Evolutionary conservation across 768 basidiomycete species (phyloP), one percentile per base, ranked within the genome.

Genomic region (Clavaria fumosa): DNA sequence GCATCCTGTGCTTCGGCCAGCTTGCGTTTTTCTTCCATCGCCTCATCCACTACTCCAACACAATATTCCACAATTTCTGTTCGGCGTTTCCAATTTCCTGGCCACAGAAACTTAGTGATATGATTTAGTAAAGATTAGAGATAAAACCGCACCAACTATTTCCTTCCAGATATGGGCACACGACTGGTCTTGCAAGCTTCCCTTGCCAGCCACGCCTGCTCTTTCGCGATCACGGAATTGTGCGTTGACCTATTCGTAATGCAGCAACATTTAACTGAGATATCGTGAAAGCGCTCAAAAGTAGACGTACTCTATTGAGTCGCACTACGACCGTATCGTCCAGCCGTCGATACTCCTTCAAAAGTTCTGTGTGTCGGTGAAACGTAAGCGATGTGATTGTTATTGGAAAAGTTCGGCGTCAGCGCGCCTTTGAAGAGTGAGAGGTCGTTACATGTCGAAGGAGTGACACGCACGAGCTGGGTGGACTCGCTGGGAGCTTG

Each of bases 381-480:
- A 23, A 23, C 10, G 20, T 36, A 9, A 34, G 34, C 15, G 17
- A 15, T 6, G 14, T 12, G 18, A 31, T 40, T 11, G 33, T 23
- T 11, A 12, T 10, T 28, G 27, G 19, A 31, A 23, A 21, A 12
- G 35, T 14, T n/a, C n/a, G n/a, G n/a, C n/a, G n/a, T n/a, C n/a
- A n/a, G n/a, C n/a, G n/a, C n/a, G n/a, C 78, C 72, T 70, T 85
- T 88, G 66, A 86, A 88, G 4, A 81, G 45, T 10, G 74, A 75
- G 21, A 85, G 65, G 50, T 86, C 66, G 41, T 75, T 66, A 46
- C 84, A 89, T 46, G 79, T 84, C 45, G 69, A 59, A 11, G 74
- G 58, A n/a, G 75, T 70, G 36, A 88, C 73, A 51, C 74, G 72
- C n/a, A 85, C 73, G 2, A 69, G 61, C 46, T 78, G 75, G 21